Evolutionary conservation across 2,329 filamentous ascomycete genomes (phyloP).

Genomic region (Xylaria sp.): DNA sequence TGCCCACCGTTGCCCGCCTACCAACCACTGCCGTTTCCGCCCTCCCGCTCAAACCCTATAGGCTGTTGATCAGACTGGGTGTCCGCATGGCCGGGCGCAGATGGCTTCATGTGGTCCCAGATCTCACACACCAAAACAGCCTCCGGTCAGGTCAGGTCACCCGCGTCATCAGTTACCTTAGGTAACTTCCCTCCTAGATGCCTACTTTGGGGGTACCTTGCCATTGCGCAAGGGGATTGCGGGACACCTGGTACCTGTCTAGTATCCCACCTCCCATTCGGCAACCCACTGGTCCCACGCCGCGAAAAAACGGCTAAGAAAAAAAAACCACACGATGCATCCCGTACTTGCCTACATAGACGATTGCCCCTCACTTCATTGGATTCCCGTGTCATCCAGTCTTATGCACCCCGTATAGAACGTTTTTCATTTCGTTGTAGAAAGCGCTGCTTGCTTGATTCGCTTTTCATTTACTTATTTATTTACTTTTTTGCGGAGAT

Average conservation of each 20-base stretch:
- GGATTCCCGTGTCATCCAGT: conserved; percentile 12
- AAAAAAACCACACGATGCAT: conserved; percentile 2
- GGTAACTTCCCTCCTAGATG: too few species aligned
- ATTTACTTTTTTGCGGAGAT: too few species aligned
- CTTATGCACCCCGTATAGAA: conserved; percentile 4
- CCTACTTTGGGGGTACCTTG: not conserved
- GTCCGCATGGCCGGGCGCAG: conserved; percentile 15
- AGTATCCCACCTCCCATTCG: not conserved
- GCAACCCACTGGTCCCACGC: conserved; percentile 1
- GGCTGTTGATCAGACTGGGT: conserved; percentile 11
- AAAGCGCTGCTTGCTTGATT: conserved; percentile 1
- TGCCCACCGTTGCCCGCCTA: not conserved
- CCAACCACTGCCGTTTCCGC: not conserved
- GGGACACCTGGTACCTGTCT: not conserved
- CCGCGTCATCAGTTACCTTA: too few species aligned
- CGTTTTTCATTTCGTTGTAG: not conserved
- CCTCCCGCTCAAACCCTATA: conserved; percentile 8
- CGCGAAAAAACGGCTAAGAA: not conserved
- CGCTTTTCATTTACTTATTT: too few species aligned
- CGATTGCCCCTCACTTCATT: conserved; percentile 14
- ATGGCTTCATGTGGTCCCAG: conserved; percentile 18
- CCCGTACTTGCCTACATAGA: conserved; percentile 1
- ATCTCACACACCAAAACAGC: conserved; percentile 11
- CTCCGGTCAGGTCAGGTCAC: not conserved
- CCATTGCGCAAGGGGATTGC: not conserved